Evolutionary conservation across 495 filamentous ascomycete species (phyloP).

Genomic region (Penicillium paxilli): DNA sequence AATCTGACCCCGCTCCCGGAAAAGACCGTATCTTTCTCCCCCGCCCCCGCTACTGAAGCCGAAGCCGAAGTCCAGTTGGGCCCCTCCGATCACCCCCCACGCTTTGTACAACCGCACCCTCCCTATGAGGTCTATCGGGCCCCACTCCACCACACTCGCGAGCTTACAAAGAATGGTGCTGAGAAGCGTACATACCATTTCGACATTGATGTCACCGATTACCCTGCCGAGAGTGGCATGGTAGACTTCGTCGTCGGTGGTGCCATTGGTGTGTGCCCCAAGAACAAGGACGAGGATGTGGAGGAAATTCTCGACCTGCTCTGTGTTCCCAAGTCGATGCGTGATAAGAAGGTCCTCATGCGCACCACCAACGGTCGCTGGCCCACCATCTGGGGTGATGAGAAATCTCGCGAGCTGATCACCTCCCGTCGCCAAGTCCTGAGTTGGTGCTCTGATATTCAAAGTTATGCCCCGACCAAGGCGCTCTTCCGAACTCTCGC

Average conservation of each 20-base stretch:
- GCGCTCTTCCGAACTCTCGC: slow-evolving; percentile 80
- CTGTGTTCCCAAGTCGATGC: slow-evolving; percentile 69
- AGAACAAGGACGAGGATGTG: slow-evolving; percentile 76
- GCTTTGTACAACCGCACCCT: slow-evolving; percentile 92
- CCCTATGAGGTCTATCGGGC: slow-evolving; percentile 89
- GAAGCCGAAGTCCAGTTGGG: slow-evolving; percentile 35
- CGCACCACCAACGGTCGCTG: slow-evolving; percentile 80
- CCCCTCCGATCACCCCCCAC: slow-evolving; percentile 65
- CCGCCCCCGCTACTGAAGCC: slow-evolving; percentile 39
- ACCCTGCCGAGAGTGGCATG: slow-evolving; percentile 76
- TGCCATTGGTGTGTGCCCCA: slow-evolving; percentile 88
- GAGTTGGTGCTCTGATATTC: slow-evolving; percentile 93
- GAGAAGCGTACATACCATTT: slow-evolving; percentile 97
- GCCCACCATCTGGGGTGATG: slow-evolving; percentile 99
- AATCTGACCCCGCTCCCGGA: slow-evolving; percentile 68
- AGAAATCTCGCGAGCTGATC: slow-evolving; percentile 74
- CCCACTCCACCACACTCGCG: slow-evolving; percentile 75
- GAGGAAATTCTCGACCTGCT: slow-evolving; percentile 82
- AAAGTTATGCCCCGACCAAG: slow-evolving; percentile 90
- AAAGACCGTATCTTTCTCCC: slow-evolving; percentile 67
- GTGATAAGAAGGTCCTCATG: slow-evolving; percentile 77
- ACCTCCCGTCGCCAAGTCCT: slow-evolving; percentile 89
- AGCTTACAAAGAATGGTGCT: slow-evolving; percentile 86
- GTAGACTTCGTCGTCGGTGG: slow-evolving; percentile 96
- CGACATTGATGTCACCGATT: slow-evolving; percentile 93